Evolutionary conservation across 208 protist genomes (phyloP).

Genomic region (Phytomonas serpens): DNA sequence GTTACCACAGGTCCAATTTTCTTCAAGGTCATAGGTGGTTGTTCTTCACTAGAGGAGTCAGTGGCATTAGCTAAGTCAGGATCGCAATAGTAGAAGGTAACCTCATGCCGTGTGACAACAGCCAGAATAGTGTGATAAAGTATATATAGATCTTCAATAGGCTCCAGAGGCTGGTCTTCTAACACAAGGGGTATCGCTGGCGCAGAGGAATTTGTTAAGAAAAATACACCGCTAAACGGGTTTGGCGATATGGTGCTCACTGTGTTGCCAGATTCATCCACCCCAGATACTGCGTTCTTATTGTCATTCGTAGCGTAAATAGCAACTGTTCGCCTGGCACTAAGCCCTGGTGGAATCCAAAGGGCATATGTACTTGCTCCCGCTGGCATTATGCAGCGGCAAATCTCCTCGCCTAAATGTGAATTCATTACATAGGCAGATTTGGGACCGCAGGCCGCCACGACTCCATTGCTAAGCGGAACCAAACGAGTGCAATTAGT

Average conservation of each 20-base stretch:
- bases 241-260: conserved; percentile 6
- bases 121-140: conserved; percentile 33
- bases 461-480: conserved; percentile 18
- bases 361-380: conserved; percentile 27
- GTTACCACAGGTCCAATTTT: not conserved
- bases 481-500: conserved; percentile 36
- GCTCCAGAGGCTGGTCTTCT: conserved; percentile 6
- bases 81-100: conserved; percentile 34
- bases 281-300: conserved; percentile 2
- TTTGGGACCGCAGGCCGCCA: conserved; percentile 33
- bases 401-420: conserved; percentile 9
- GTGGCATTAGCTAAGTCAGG: conserved; percentile 12
- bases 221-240: not conserved
- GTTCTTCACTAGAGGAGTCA: not conserved
- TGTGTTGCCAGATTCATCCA: conserved; percentile 11
- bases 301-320: conserved; percentile 1
- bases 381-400: conserved; percentile 18
- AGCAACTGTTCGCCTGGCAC: not conserved
- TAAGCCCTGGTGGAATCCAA: conserved; percentile 29
- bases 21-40: not conserved
- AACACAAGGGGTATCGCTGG: conserved; percentile 8
- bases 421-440: conserved; percentile 24
- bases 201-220: conserved; percentile 2
- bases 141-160: conserved; percentile 23
- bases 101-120: conserved; percentile 17